Base-by-base conservation (phyloP, 192 early-diverging fungal genomes). In the Cetraspora pellucida region DNA sequence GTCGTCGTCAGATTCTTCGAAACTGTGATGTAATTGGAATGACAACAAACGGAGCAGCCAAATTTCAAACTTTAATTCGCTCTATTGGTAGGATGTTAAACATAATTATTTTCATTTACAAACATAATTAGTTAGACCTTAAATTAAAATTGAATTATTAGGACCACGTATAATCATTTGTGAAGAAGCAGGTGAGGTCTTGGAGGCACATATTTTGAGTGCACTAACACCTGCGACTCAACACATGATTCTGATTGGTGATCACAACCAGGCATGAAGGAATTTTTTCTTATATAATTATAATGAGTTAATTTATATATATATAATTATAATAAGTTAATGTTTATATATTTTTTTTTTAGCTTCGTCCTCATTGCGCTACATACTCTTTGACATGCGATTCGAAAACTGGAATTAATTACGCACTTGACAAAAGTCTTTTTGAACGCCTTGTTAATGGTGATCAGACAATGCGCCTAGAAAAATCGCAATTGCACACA, bases 1-100 rank as follows among this genome's bases (percentile, higher is more conserved):
- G 70, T 3, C 75, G 81, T 28, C 71, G 70, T 59, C 75, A 50
- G 21, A 75, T 83, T 54, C 77, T 86, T 1, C 63, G 74, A 28
- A 31, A 75, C 9, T 54, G 70, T 45, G 57, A 81, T 10, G 85
- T 91, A 10, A 82, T 91, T 21, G 90, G 87, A 1, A 85, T 87
- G 78, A 91, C 90, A 1, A 91, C 90, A 25, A 85, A 78, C 16
- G 90, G 88, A 14, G 87, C 88, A 8, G 90, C 90, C 27, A 88
- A 85, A 64, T 54, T 65, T 49, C 82, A 87, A 64, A 37, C 14
- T 43, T 10, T 65, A 1, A 43, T 65, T 45, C 28, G 28, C 37
- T 43, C 31, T 65, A 28, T 30, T 65, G 19, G 13, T 54, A 54
- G 50, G 13, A 19, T 19, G 0, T 0, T 19, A 19, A 16, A 16